These are phyloP conservation scores for Trichoderma sp. DNA, from an alignment of 2,329 filamentous ascomycete genomes.

Conservation along the genomic window DNA sequence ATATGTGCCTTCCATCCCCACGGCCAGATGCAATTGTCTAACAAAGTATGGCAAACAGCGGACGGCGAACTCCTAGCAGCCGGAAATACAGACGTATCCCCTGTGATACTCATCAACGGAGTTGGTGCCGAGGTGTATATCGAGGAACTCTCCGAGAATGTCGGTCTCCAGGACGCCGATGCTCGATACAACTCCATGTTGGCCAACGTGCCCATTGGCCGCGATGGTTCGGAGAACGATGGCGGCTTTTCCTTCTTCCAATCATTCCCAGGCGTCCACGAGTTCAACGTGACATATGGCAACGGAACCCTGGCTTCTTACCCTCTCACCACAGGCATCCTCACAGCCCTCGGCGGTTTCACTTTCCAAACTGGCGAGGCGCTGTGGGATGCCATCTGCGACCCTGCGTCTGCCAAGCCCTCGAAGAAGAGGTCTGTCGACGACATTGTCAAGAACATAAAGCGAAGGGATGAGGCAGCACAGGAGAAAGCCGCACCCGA, in stretches of 20 bases:
- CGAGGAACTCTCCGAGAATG: neutral
- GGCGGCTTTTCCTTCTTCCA: neutral
- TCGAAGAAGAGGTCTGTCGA: neutral
- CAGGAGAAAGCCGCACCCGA: neutral
- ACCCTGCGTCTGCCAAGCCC: neutral
- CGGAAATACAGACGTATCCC: conserved; percentile 12
- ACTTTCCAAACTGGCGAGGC: neutral
- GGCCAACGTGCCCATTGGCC: neutral
- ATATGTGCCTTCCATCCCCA: neutral
- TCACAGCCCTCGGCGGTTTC: neutral
- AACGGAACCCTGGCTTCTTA: neutral
- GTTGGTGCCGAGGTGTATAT: conserved; percentile 20
- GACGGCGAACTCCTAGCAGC: neutral
- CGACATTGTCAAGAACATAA: neutral
- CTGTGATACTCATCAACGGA: conserved; percentile 23
- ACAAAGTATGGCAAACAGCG: neutral
- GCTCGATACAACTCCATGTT: conserved; percentile 14
- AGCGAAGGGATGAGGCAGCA: neutral
- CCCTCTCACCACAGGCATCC: neutral
- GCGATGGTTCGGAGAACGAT: neutral
- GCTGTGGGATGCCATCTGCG: neutral
- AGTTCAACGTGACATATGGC: conserved; percentile 7
- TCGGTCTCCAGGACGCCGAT: conserved; percentile 24
- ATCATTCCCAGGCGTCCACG: neutral
- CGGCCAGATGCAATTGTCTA: neutral